Conservation (phyloP, 2,329 filamentous ascomycete species). For the Fusarium sp. region DNA sequence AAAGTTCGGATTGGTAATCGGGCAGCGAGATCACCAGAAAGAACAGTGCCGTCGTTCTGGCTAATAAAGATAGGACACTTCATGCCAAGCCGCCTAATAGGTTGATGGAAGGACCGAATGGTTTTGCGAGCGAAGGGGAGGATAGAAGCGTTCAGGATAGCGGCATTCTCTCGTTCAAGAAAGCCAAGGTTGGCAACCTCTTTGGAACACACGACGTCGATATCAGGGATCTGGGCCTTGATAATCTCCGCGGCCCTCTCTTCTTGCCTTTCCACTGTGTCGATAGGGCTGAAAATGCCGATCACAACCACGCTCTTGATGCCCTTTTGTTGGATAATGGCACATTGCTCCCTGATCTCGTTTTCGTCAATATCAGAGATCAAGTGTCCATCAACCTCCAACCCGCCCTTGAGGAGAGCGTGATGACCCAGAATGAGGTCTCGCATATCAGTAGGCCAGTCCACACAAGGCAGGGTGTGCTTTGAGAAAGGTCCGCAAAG, state of each 20-base stretch:
- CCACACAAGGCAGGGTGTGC: constrained; percentile 62
- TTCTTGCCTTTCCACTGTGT: constrained; percentile 61
- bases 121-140: constrained; percentile 67
- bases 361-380: constrained; percentile 59
- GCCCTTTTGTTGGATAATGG: constrained; percentile 52
- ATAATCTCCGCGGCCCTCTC: constrained; percentile 59
- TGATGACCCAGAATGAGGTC: constrained; percentile 59
- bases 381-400: constrained; percentile 63
- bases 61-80: constrained; percentile 69
- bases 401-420: constrained; percentile 60
- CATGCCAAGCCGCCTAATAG: constrained; percentile 62
- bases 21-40: constrained; percentile 65
- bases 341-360: constrained; percentile 55
- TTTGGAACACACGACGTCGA: constrained; percentile 62
- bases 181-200: constrained; percentile 66
- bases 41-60: constrained; percentile 72
- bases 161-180: constrained; percentile 73
- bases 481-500: constrained; percentile 66
- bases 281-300: constrained; percentile 66
- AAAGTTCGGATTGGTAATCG: constrained; percentile 71
- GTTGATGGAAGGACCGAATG: constrained; percentile 65
- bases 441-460: constrained; percentile 64
- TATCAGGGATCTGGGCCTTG: constrained; percentile 51
- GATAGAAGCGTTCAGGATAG: constrained; percentile 73
- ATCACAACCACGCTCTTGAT: constrained; percentile 61